phyloP scores from a whole-genome alignment of 257 asterid species.

The Echites panduratus region DNA sequence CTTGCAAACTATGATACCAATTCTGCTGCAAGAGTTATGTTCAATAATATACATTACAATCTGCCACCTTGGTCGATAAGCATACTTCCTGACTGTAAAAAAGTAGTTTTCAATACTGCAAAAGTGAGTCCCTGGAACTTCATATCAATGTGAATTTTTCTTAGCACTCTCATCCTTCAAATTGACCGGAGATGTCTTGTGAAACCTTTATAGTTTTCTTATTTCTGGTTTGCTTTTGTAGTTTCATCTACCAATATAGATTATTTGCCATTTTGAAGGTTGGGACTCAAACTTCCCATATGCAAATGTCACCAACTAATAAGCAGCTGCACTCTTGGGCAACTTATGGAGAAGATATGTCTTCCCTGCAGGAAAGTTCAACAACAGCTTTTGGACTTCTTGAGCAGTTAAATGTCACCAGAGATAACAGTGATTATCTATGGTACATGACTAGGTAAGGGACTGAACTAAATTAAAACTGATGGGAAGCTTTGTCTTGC shows the following conservation, averaged over 20 bases:
- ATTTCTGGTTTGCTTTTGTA: neutral
- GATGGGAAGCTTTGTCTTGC: neutral
- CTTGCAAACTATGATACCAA: constrained; percentile 47
- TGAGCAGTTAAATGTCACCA: constrained; percentile 60
- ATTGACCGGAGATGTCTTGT: neutral
- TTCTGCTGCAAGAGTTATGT: constrained; percentile 38
- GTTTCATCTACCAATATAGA: constrained; percentile 1
- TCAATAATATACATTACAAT: constrained; percentile 40
- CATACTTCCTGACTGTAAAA: constrained; percentile 63
- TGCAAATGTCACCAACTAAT: constrained; percentile 32
- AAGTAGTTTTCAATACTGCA: constrained; percentile 61
- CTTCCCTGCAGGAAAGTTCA: constrained; percentile 34
- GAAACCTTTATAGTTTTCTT: neutral
- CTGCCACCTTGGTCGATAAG: constrained; percentile 79
- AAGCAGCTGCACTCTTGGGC: constrained; percentile 48
- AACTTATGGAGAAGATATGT: constrained; percentile 43
- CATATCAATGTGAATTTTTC: neutral
- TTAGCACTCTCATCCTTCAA: neutral
- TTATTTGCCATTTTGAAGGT: constrained; percentile 25
- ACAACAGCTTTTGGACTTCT: constrained; percentile 42
- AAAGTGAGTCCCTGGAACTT: constrained; percentile 23
- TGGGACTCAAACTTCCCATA: constrained; percentile 38
- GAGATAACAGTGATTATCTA: constrained; percentile 61
- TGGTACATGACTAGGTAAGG: constrained; percentile 64
- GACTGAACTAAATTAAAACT: neutral